phyloP scores from a whole-genome alignment of 2,329 filamentous ascomycete genomes.

The Trichoderma sp. region DNA sequence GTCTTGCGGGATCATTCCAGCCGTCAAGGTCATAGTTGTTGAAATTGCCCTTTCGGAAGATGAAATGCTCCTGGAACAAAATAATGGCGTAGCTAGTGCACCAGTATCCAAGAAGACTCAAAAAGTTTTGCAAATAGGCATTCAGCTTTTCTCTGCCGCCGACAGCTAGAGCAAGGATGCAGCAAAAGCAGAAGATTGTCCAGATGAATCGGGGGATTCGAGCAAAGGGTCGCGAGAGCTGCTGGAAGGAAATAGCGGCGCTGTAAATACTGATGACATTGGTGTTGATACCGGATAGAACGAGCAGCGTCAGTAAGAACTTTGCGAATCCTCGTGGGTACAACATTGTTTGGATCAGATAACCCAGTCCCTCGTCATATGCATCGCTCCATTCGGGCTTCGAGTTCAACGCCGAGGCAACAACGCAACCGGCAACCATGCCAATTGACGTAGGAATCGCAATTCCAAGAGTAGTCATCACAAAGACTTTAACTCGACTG shows the following conservation, averaged over 20 bases:
- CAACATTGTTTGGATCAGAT: slow-evolving; percentile 47
- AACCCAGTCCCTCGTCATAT: slow-evolving; percentile 46
- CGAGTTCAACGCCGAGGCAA: slow-evolving; percentile 44
- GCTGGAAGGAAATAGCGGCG: slow-evolving; percentile 43
- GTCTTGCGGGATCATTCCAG: slow-evolving; percentile 46
- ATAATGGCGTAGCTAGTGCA: slow-evolving; percentile 44
- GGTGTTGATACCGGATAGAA: slow-evolving; percentile 41
- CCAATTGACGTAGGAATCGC: slow-evolving; percentile 50
- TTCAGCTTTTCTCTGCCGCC: slow-evolving; percentile 43
- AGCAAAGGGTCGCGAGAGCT: slow-evolving; percentile 38
- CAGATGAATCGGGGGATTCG: slow-evolving; percentile 45
- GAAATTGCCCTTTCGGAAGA: slow-evolving; percentile 45
- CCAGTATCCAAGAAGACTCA: slow-evolving; percentile 50
- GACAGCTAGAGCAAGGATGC: slow-evolving; percentile 46
- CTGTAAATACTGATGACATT: slow-evolving; percentile 43
- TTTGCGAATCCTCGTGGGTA: slow-evolving; percentile 50
- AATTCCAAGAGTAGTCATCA: slow-evolving; percentile 50
- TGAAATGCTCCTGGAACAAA: slow-evolving; percentile 44
- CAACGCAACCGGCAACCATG: slow-evolving; percentile 48
- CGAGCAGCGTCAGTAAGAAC: slow-evolving; percentile 41
- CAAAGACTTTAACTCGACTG: slow-evolving; percentile 48
- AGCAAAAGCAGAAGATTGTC: slow-evolving; percentile 40
- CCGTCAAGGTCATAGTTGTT: slow-evolving; percentile 43
- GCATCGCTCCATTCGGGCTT: slow-evolving; percentile 40
- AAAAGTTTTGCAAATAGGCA: slow-evolving; percentile 46